Conservation (phyloP, 192 early-diverging fungal species). For the Podila verticillata region DNA sequence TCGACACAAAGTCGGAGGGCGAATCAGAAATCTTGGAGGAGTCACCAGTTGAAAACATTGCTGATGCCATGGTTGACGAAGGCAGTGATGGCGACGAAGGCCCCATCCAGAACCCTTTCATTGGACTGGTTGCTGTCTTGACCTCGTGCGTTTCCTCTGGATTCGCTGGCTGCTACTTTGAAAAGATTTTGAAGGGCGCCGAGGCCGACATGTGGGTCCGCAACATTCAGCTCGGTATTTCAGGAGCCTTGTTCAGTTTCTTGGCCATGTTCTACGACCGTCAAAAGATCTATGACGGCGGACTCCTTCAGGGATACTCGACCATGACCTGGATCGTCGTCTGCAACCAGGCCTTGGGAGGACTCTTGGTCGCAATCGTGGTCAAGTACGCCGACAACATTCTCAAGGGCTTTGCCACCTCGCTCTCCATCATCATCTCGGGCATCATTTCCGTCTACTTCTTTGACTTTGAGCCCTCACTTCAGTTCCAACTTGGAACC, state of each 20-base stretch:
- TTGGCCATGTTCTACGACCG: conserved; percentile 77
- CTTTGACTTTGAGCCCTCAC: conserved; percentile 78
- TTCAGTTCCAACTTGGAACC: conserved; percentile 75
- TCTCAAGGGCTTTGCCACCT: conserved; percentile 93
- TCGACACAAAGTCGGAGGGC: conserved; percentile 15
- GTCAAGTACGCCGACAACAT: conserved; percentile 96
- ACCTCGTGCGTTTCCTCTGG: conserved; percentile 85
- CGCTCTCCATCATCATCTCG: conserved; percentile 87
- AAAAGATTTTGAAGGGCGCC: conserved; percentile 87
- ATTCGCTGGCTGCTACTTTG: conserved; percentile 90
- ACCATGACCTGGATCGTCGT: conserved; percentile 81
- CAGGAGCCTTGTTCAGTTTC: conserved; percentile 69
- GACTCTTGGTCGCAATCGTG: conserved; percentile 87
- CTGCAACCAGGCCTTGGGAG: conserved; percentile 82
- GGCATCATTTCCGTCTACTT: conserved; percentile 78
- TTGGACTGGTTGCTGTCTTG: conserved; percentile 78
- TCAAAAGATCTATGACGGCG: conserved; percentile 64
- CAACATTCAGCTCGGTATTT: conserved; percentile 80
- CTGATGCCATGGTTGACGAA: conserved; percentile 11
- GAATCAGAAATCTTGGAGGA: conserved; percentile 26
- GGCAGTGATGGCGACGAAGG: conserved; percentile 24
- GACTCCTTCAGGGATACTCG: conserved; percentile 84
- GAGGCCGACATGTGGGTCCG: conserved; percentile 82
- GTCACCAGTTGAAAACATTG: conserved; percentile 19
- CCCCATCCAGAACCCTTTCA: conserved; percentile 57